Base-by-base conservation (phyloP, 805 yeast species). In the Myxozyma udenii region DNA sequence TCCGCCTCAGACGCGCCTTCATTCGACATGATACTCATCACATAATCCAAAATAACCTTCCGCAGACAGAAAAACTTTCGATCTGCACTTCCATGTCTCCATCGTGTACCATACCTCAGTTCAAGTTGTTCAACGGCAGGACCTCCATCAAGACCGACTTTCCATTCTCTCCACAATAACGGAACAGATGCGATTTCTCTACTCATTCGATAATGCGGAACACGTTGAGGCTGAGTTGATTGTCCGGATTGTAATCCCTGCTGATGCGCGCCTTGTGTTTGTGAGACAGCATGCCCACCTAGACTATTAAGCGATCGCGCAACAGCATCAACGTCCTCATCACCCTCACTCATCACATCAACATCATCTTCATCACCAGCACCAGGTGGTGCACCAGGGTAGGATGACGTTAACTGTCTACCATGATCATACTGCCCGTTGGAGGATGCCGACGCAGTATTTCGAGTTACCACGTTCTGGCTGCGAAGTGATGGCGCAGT, bases 1-100 rank as follows among this genome's bases (percentile, higher is more conserved):
- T 48, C 53, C 12, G 53, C 57, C 2, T 41, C 18, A 3, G 48
- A 23, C 3, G 47, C 25, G 16, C 57, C 54, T 24, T 53, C 54
- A 26, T 37, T 41, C 23, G 30, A 38, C 37, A 33, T 46, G 14
- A 53, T 25, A 9, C 41, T 41, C 37, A 37, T 28, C 25, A 55
- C 39, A 23, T 51, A 44, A 22, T 55, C 59, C 22, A 55, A 41
- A 21, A 55, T 47, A 7, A 55, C 54, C 32, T 55, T 55, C 18
- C 59, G 44, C 12, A 55, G 44, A 32, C 59, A 53, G 47, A 55
- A 55, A 25, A 55, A 55, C 33, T 55, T 55, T 23, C 59, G 53
- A 25, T 55, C 59, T 3, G 59, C 56, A 16, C 50, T 43, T 39
- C 36, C 40, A 16, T 46, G 38, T 11, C 59, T 41, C 59, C 59